Percentiles rank a stretch among this genome's conserved stretches.
Conservation (phyloP, 257 asterid genomes). For the Plantago ovata region DNA sequence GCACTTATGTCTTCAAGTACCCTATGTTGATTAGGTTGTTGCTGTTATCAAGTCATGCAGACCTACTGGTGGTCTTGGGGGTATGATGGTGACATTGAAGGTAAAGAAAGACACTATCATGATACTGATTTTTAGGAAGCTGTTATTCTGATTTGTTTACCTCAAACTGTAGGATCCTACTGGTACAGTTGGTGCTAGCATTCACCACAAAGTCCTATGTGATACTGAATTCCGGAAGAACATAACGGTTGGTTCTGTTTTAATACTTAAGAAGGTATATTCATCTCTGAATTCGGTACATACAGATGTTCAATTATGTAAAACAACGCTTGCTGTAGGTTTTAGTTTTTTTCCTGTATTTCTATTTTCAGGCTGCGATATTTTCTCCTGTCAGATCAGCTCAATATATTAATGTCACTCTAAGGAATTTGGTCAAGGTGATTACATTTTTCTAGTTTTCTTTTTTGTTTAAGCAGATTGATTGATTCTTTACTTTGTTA, state of each 20-base stretch:
- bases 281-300: conserved; percentile 15
- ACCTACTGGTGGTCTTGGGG: conserved; percentile 68
- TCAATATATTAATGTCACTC: conserved; percentile 71
- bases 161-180: conserved; percentile 70
- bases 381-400: conserved; percentile 65
- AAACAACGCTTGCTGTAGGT: no score
- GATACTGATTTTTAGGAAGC: not conserved
- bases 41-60: conserved; percentile 72
- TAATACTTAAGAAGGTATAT: conserved; percentile 75
- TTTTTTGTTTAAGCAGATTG: not conserved
- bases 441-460: not conserved
- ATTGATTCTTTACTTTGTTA: no score
- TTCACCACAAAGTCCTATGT: conserved; percentile 73
- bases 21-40: conserved; percentile 51
- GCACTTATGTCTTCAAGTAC: no score
- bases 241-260: conserved; percentile 58
- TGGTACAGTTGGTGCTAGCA: conserved; percentile 71
- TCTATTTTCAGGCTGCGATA: conserved; percentile 67
- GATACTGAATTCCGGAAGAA: conserved; percentile 54
- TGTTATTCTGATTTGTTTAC: conserved; percentile 27
- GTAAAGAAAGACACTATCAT: conserved; percentile 27
- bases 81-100: conserved; percentile 70
- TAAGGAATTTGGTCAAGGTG: conserved; percentile 68
- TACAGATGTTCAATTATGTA: no score
- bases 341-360: conserved; percentile 17